Percentiles rank a stretch among this genome's conserved stretches.
Evolutionary conservation across 1,284 basidiomycete genomes (phyloP).

Genomic region (Termitomyces sp.): DNA sequence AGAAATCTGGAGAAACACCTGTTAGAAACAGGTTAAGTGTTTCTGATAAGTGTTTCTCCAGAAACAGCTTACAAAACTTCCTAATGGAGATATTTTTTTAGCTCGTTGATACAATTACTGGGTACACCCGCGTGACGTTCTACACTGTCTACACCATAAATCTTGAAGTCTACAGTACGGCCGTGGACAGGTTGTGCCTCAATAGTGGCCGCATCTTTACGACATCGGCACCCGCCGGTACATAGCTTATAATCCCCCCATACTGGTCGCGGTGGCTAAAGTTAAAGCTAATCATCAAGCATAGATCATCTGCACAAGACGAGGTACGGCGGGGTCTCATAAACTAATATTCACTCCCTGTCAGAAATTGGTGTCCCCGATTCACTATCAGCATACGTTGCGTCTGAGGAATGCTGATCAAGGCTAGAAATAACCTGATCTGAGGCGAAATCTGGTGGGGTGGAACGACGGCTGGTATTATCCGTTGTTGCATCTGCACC

Average conservation of each 20-base stretch:
- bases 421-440: conserved; percentile 9
- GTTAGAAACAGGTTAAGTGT: no score
- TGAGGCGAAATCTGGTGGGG: background rate
- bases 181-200: background rate
- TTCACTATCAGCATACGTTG: conserved; percentile 12
- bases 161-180: background rate
- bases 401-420: conserved; percentile 20
- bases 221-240: background rate
- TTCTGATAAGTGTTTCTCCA: no score
- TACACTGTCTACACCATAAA: no score
- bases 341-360: background rate
- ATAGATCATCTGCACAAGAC: background rate
- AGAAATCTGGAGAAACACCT: no score
- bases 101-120: no score
- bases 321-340: background rate
- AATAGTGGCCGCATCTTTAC: background rate
- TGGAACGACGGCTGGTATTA: background rate
- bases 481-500: background rate
- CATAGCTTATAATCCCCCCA: background rate
- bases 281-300: background rate
- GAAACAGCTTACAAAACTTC: no score
- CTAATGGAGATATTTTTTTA: no score
- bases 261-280: background rate
- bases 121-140: no score
- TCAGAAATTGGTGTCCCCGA: background rate